Conservation (phyloP, 2,329 filamentous ascomycete genomes). For the Grosmannia clavigera region DNA sequence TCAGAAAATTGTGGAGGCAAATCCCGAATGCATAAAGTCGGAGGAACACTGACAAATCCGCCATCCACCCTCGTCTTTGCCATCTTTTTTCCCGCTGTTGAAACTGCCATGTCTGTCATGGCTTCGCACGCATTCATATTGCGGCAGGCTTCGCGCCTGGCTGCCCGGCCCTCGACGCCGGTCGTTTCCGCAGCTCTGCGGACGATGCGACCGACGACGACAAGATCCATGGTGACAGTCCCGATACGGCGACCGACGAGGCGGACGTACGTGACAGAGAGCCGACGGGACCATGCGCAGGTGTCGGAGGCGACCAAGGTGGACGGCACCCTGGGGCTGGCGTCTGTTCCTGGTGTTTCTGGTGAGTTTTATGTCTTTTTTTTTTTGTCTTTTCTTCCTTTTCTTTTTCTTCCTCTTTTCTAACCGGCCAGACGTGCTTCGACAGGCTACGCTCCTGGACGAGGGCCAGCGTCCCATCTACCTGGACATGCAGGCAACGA, state of each 20-base stretch:
- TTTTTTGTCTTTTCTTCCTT: neutral
- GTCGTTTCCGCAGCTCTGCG: constrained; percentile 23
- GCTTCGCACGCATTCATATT: constrained; percentile 6
- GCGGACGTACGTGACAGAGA: constrained; percentile 73
- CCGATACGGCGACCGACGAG: neutral
- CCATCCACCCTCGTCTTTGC: neutral
- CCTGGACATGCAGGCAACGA: constrained; percentile 96
- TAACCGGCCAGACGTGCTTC: constrained; percentile 53
- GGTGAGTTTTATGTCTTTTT: neutral
- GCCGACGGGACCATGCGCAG: constrained; percentile 66
- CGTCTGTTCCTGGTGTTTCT: constrained; percentile 56
- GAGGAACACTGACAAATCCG: neutral
- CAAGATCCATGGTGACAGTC: constrained; percentile 7
- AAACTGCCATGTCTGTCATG: constrained; percentile 2
- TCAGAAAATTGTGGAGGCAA: neutral
- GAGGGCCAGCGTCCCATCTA: constrained; percentile 91
- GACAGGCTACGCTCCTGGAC: constrained; percentile 86
- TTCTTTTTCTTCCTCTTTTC: constrained; percentile 1
- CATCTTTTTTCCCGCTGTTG: neutral
- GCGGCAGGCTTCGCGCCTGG: constrained; percentile 59
- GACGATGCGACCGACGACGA: constrained; percentile 15
- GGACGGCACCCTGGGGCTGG: constrained; percentile 63
- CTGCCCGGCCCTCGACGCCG: constrained; percentile 23
- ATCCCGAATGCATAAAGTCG: neutral
- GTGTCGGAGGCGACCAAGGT: constrained; percentile 65